Evolutionary conservation across 306 rosid species (phyloP).

Genomic region (Vigna trinervia): DNA sequence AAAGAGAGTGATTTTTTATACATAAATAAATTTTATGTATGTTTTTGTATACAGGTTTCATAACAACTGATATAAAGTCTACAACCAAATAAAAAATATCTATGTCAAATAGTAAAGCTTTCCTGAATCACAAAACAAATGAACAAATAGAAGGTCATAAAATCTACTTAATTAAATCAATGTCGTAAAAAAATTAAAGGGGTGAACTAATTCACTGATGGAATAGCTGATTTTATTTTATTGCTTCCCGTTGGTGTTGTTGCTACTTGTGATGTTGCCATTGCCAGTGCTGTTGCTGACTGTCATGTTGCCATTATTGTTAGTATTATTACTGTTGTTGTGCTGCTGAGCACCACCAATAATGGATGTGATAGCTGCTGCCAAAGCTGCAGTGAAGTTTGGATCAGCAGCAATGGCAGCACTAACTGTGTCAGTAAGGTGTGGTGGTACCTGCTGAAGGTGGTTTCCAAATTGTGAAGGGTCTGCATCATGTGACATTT

Average conservation of each 20-base stretch:
- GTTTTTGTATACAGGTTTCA: conserved; percentile 36
- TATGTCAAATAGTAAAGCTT: conserved; percentile 21
- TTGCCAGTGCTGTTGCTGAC: conserved; percentile 46
- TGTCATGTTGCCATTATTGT: conserved; percentile 13
- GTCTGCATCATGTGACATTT: conserved; percentile 55
- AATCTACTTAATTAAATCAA: conserved; percentile 29
- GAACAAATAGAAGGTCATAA: conserved; percentile 25
- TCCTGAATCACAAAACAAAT: conserved; percentile 12
- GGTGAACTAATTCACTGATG: conserved; percentile 35
- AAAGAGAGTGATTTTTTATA: conserved; percentile 36
- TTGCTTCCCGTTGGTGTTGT: conserved; percentile 45
- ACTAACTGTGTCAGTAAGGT: conserved; percentile 53
- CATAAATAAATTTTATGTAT: background rate
- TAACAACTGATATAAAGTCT: conserved; percentile 45
- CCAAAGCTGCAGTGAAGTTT: conserved; percentile 69
- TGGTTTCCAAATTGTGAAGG: conserved; percentile 40
- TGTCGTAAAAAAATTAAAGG: background rate
- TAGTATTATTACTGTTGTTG: conserved; percentile 34
- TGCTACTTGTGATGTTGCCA: conserved; percentile 46
- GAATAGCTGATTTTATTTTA: conserved; percentile 50
- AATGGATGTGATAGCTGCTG: conserved; percentile 68
- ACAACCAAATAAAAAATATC: conserved; percentile 12
- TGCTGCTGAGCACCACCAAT: conserved; percentile 57
- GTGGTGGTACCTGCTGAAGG: conserved; percentile 41
- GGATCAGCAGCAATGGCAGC: conserved; percentile 86